Evolutionary conservation across 2,329 filamentous ascomycete species (phyloP).

Genomic region (Aspergillus quadricinctus): DNA sequence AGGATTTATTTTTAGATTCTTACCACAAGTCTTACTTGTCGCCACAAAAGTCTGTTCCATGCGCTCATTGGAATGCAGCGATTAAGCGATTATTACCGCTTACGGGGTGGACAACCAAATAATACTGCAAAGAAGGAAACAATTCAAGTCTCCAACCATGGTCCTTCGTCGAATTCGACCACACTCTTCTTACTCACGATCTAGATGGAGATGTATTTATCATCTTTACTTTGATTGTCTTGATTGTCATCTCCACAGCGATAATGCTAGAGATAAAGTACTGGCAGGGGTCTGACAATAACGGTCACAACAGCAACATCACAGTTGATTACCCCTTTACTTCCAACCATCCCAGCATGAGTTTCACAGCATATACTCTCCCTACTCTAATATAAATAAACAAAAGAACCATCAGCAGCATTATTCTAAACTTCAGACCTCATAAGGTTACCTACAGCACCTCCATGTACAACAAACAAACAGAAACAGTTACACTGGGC

Average conservation of each 20-base stretch:
- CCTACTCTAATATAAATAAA: background rate
- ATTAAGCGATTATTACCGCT: too few relatives aligned
- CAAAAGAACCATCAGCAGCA: background rate
- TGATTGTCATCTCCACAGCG: background rate
- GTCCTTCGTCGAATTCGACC: too few relatives aligned
- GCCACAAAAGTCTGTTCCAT: background rate
- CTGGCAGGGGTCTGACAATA: background rate
- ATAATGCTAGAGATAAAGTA: background rate
- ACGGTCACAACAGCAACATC: background rate
- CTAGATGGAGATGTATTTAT: background rate
- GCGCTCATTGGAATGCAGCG: background rate
- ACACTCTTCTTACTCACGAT: too few relatives aligned
- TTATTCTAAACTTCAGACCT: background rate
- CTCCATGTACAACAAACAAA: too few relatives aligned
- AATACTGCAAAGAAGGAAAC: background rate
- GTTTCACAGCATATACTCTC: background rate
- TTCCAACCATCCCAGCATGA: background rate
- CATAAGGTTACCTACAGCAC: background rate
- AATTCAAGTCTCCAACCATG: background rate
- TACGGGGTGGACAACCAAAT: too few relatives aligned
- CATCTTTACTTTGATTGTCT: background rate
- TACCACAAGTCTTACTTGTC: background rate
- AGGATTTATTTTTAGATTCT: background rate
- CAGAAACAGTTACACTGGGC: too few relatives aligned
- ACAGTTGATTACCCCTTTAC: background rate